Conservation (phyloP, 768 basidiomycete genomes). For the Gyrodon lividus region DNA sequence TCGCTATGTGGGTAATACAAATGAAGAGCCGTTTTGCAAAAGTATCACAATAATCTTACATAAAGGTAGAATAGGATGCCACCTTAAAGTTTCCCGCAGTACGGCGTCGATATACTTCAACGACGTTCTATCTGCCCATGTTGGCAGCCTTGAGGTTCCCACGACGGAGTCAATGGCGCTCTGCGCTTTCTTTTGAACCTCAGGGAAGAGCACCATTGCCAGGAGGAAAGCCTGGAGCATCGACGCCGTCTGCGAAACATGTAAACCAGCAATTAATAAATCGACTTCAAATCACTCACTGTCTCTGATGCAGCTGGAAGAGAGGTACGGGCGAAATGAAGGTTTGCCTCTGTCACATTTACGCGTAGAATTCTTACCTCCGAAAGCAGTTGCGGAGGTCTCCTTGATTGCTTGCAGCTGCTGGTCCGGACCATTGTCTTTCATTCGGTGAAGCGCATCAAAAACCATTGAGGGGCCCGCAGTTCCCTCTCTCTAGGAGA, state of each 20-base stretch:
- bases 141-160: slow-evolving; percentile 26
- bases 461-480: slow-evolving; percentile 17
- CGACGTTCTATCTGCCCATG: slow-evolving; percentile 21
- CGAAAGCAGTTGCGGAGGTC: slow-evolving; percentile 19
- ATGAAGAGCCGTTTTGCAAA: background rate
- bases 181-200: slow-evolving; percentile 28
- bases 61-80: slow-evolving; percentile 22
- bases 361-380: slow-evolving; percentile 9
- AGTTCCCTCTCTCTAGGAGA: slow-evolving; percentile 10
- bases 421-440: background rate
- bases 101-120: slow-evolving; percentile 30
- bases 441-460: slow-evolving; percentile 10
- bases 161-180: slow-evolving; percentile 28
- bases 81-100: slow-evolving; percentile 30
- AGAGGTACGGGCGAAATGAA: background rate
- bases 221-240: slow-evolving; percentile 32
- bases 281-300: slow-evolving; percentile 1
- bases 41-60: slow-evolving; percentile 12
- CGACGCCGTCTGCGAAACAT: slow-evolving; percentile 20
- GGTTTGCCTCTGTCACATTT: background rate
- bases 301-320: slow-evolving; percentile 19
- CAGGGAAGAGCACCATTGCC: slow-evolving; percentile 35
- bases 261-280: background rate
- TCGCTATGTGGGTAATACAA: slow-evolving; percentile 2
- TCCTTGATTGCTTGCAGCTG: slow-evolving; percentile 17